Percentiles rank a stretch among this genome's conserved stretches.
These are phyloP conservation scores for Leptosphaerulina australis DNA, from an alignment of 2,329 filamentous ascomycete species.

Conservation along the genomic window DNA sequence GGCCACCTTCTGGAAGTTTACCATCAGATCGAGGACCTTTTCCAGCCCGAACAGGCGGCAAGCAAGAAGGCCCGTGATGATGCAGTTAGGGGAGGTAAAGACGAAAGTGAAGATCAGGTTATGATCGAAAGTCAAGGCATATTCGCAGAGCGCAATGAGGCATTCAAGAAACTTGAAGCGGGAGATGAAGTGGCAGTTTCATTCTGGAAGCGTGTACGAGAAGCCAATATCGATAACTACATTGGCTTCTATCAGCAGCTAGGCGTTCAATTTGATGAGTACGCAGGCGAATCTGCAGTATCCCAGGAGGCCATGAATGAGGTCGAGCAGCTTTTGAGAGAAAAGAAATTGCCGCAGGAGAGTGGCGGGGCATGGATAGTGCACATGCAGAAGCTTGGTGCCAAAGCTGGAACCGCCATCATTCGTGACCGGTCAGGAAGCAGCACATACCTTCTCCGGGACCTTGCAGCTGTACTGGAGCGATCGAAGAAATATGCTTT, in stretches of 20 bases:
- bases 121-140: slow-evolving; percentile 42
- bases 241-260: slow-evolving; percentile 71
- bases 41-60: slow-evolving; percentile 64
- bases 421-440: slow-evolving; percentile 77
- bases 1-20: slow-evolving; percentile 75
- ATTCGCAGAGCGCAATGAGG: slow-evolving; percentile 50
- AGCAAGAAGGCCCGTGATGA: slow-evolving; percentile 59
- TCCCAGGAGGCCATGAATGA: slow-evolving; percentile 69
- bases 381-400: slow-evolving; percentile 73
- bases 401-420: slow-evolving; percentile 72
- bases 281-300: slow-evolving; percentile 77
- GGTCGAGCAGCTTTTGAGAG: slow-evolving; percentile 66
- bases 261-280: slow-evolving; percentile 73
- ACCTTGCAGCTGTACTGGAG: slow-evolving; percentile 75
- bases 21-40: slow-evolving; percentile 65
- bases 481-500: slow-evolving; percentile 67
- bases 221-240: slow-evolving; percentile 70
- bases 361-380: slow-evolving; percentile 75
- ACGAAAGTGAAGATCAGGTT: slow-evolving; percentile 40
- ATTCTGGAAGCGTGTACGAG: slow-evolving; percentile 70
- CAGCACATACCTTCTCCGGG: slow-evolving; percentile 77
- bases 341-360: slow-evolving; percentile 70
- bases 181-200: slow-evolving; percentile 65
- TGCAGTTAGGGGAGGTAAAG: slow-evolving; percentile 59
- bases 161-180: slow-evolving; percentile 75